A percentile compares a stretch with the other conserved stretches of the same genome.
Conservation (phyloP, 2,329 filamentous ascomycete genomes). For the Clarireedia monteithiana region DNA sequence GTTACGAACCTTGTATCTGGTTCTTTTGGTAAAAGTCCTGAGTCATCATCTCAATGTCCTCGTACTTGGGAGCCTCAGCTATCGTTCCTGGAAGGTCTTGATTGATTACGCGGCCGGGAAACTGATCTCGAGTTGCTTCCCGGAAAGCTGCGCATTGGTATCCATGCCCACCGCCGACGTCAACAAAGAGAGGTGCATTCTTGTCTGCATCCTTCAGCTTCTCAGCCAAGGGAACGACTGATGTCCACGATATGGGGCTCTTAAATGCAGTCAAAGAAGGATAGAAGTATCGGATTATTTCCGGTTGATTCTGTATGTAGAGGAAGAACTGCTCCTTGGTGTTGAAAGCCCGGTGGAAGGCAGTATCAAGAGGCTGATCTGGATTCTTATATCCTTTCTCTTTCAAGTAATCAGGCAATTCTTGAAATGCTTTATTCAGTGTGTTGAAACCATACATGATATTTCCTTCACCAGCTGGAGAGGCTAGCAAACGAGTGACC, state of each 20-base stretch:
- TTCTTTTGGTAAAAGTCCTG: constrained; percentile 26
- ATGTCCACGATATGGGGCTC: not conserved
- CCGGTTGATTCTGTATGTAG: not conserved
- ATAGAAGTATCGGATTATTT: not conserved
- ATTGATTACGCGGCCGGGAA: constrained; percentile 32
- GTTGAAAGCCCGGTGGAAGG: not conserved
- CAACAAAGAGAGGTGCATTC: constrained; percentile 28
- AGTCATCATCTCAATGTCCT: constrained; percentile 26
- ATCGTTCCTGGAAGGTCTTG: constrained; percentile 33
- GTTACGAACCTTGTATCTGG: constrained; percentile 18
- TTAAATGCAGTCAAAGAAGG: not conserved
- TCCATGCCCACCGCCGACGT: constrained; percentile 34
- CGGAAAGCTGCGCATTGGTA: constrained; percentile 27
- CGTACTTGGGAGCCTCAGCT: constrained; percentile 13
- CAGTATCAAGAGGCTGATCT: not conserved
- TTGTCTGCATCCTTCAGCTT: not conserved
- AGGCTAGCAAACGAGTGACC: not conserved
- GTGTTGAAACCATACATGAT: not conserved
- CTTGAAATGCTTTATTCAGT: not conserved
- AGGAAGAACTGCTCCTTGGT: not conserved
- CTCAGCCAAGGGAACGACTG: not conserved
- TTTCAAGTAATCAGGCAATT: not conserved
- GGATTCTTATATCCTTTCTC: not conserved
- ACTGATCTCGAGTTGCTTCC: constrained; percentile 25
- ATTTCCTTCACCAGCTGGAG: not conserved